Base-by-base conservation (phyloP, 768 basidiomycete species). In the Galerina marginata region DNA sequence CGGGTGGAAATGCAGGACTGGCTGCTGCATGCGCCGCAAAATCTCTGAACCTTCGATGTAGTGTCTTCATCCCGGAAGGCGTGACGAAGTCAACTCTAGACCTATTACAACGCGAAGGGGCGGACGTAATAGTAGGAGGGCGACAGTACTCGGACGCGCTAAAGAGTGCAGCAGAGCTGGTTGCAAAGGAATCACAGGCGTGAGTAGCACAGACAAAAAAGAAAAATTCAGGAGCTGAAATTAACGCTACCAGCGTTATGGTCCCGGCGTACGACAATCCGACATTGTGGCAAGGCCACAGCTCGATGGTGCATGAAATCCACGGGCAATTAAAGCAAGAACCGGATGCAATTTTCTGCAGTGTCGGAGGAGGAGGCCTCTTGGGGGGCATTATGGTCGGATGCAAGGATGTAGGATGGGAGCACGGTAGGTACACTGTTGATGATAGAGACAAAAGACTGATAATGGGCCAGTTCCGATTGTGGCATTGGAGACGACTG, bases 1-100 rank as follows among this genome's bases (percentile, higher is more conserved):
- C 91, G 0, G 83, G 88, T 4, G 91, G 91, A n/a, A 92, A 93
- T 67, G 92, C 89, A n/a, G 91, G 86, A 1, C 75, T 91, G 12
- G 91, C 90, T 11, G 83, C 84, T 0, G 90, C 90, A 14, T 82
- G 83, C 61, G 87, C 86, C 20, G 84, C 90, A 9, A 76, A 81
- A 29, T 74, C 68, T 16, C 77, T 91, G 23, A 73, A 74, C 6
- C 75, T 91, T 44, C 77, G 70, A 67, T 92, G 90, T 69, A 89
- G 85, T 6, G 86, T 92, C 2, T 92, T 80, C 69, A 77, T 93
- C 23, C 90, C 91, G 0, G 71, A 79, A 37, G 82, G 81, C 5
- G 86, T 81, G 11, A 65, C 80, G 37, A 72, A 73, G 63, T 78
- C 74, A 16, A 88, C 84, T 0, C 69, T 87, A 20, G 74, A 79